These are phyloP conservation scores for Xylaria sp. DNA, from an alignment of 495 filamentous ascomycete species.

Conservation along the genomic window DNA sequence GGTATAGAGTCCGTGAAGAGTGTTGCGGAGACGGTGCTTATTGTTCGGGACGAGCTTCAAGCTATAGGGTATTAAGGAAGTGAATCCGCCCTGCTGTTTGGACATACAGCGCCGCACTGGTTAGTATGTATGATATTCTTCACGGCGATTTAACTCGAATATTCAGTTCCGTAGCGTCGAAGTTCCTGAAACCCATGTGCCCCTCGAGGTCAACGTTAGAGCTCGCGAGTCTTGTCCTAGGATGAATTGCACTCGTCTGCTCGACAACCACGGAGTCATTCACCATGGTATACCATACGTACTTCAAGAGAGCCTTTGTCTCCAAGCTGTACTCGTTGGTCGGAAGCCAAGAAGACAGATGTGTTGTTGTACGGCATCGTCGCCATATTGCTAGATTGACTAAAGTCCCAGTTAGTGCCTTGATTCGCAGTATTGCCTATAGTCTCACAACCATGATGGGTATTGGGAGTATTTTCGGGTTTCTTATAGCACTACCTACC, in stretches of 20 bases:
- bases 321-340: neutral
- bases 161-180: neutral
- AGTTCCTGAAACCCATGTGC: neutral
- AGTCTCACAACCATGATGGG: neutral
- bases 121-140: too few species aligned
- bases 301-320: neutral
- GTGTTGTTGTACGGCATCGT: neutral
- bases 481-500: neutral
- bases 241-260: neutral
- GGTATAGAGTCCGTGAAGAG: neutral
- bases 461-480: neutral
- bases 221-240: neutral
- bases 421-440: neutral
- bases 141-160: neutral
- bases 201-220: neutral
- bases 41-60: neutral
- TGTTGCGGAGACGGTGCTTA: neutral
- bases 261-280: neutral
- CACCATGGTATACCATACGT: neutral
- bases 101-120: too few species aligned
- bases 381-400: neutral
- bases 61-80: neutral
- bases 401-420: neutral
- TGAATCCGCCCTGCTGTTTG: neutral
- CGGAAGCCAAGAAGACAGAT: neutral